phyloP scores from a whole-genome alignment of 371 early-diverging fungal genomes.

The Capillidium heterosporum region DNA sequence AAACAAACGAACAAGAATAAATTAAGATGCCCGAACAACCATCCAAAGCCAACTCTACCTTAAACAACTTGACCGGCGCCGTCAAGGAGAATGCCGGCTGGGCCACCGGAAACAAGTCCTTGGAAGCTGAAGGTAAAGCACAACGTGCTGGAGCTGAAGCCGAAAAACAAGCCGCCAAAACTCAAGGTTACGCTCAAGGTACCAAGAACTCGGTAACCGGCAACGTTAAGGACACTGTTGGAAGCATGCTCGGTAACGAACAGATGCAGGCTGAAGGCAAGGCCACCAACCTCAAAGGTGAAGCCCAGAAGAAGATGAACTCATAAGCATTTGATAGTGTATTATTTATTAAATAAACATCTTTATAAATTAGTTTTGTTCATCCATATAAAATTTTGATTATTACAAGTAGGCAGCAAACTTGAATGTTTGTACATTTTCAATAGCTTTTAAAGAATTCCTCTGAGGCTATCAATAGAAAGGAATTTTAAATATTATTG shows the following conservation, averaged over 20 bases:
- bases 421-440: too few species aligned
- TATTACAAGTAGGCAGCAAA: too few species aligned
- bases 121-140: constrained; percentile 11
- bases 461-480: too few species aligned
- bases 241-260: constrained; percentile 17
- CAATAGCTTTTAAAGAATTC: too few species aligned
- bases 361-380: too few species aligned
- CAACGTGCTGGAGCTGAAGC: constrained; percentile 13
- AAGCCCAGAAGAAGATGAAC: not conserved
- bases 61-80: constrained; percentile 7
- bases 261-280: constrained; percentile 19
- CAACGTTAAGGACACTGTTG: constrained; percentile 19
- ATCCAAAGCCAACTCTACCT: not conserved
- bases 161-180: constrained; percentile 8
- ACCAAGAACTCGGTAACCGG: constrained; percentile 19
- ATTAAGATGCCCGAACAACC: too few species aligned
- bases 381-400: too few species aligned
- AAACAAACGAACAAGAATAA: too few species aligned
- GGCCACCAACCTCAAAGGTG: constrained; percentile 12
- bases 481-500: too few species aligned
- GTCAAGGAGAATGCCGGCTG: constrained; percentile 12
- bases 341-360: too few species aligned
- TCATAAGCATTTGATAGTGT: not conserved
- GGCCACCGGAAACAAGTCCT: constrained; percentile 7
- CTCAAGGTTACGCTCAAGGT: constrained; percentile 8